Conservation (phyloP, 768 basidiomycete species). For the Boletus tomentosulus region DNA sequence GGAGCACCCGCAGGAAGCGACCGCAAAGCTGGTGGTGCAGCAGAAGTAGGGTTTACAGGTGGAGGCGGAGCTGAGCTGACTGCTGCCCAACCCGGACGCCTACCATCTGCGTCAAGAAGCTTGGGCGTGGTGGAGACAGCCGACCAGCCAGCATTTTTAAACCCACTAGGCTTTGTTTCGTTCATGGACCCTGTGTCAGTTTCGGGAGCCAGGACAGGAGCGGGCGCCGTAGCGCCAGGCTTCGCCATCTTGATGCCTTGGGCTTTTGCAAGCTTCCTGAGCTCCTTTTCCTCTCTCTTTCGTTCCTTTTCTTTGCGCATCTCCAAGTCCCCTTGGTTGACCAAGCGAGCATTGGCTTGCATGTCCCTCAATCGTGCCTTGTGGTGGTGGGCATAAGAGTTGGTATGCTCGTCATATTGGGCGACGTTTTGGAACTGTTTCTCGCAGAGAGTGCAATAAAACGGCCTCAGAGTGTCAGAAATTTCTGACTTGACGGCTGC, state of each 20-base stretch:
- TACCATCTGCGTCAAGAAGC: constrained; percentile 9
- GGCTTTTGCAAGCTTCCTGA: constrained; percentile 79
- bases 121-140: constrained; percentile 24
- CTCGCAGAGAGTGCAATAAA: constrained; percentile 81
- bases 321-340: constrained; percentile 62
- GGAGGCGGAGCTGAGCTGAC: constrained; percentile 17
- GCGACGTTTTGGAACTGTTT: constrained; percentile 85
- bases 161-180: constrained; percentile 23
- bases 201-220: constrained; percentile 15
- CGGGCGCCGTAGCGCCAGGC: constrained; percentile 21
- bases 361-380: constrained; percentile 79
- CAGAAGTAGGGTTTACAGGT: constrained; percentile 4
- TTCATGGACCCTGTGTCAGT: constrained; percentile 10
- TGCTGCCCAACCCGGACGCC: constrained; percentile 14
- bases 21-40: constrained; percentile 16
- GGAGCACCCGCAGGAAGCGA: constrained; percentile 32
- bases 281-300: constrained; percentile 80
- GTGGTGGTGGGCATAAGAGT: constrained; percentile 85
- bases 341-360: constrained; percentile 69
- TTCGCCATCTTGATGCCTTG: constrained; percentile 66
- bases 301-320: constrained; percentile 83
- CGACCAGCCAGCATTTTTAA: constrained; percentile 52
- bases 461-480: constrained; percentile 60
- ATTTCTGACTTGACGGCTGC: constrained; percentile 67
- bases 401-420: constrained; percentile 87